A percentile compares a stretch with the other conserved stretches of the same genome.
Conservation (phyloP, 2,329 filamentous ascomycete species). For the Pestalotiopsis sp. region DNA sequence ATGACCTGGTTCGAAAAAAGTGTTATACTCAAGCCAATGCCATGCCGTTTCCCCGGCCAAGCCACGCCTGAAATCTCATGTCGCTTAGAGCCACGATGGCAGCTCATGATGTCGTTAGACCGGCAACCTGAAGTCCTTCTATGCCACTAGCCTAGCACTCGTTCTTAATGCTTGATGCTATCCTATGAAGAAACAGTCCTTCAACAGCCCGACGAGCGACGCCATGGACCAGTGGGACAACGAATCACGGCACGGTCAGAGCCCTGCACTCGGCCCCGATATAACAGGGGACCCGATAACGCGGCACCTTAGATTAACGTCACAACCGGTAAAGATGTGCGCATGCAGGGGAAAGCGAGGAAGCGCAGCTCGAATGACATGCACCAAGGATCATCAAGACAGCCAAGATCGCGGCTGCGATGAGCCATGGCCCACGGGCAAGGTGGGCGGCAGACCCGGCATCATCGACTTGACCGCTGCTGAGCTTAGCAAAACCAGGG, state of each 20-base stretch:
- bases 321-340: constrained; percentile 13
- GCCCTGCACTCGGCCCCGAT: background rate
- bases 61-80: background rate
- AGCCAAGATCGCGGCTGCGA: constrained; percentile 4
- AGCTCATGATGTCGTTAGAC: background rate
- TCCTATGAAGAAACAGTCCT: background rate
- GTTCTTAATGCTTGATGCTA: background rate
- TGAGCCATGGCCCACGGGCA: background rate
- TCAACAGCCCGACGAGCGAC: background rate
- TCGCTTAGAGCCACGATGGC: background rate
- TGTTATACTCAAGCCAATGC: background rate
- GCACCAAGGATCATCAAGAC: background rate
- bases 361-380: constrained; percentile 4
- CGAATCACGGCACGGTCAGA: constrained; percentile 4
- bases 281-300: constrained; percentile 11
- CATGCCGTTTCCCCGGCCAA: background rate
- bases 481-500: background rate
- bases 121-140: background rate
- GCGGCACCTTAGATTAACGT: constrained; percentile 5
- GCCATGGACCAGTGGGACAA: constrained; percentile 6
- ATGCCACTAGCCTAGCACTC: background rate
- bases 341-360: constrained; percentile 6
- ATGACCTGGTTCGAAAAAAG: background rate
- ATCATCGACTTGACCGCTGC: constrained; percentile 1
- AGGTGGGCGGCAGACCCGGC: constrained; percentile 8